phyloP scores from a whole-genome alignment of 2,329 filamentous ascomycete genomes.

The Acarospora socialis region DNA sequence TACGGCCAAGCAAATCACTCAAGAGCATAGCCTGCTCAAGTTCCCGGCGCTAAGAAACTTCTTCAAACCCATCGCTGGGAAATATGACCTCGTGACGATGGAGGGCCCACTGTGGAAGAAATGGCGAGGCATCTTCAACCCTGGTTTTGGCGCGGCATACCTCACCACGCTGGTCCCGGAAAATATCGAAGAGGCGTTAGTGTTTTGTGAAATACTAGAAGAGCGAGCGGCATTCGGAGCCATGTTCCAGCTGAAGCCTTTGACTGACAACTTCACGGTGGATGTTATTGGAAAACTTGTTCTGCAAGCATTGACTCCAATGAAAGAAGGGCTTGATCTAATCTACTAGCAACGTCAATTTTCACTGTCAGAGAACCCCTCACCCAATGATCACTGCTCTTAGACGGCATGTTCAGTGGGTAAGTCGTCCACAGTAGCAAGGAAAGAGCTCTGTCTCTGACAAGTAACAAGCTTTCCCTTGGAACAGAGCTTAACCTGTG shows the following conservation, averaged over 20 bases:
- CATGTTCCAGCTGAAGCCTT: slow-evolving; percentile 1
- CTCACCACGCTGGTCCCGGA: slow-evolving; percentile 2
- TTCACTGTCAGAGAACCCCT: neutral
- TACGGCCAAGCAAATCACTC: slow-evolving; percentile 1
- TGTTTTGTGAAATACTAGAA: slow-evolving; percentile 1
- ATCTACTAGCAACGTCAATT: neutral
- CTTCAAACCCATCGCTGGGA: slow-evolving; percentile 1
- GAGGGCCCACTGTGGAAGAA: slow-evolving; percentile 6
- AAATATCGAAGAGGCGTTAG: slow-evolving; percentile 2
- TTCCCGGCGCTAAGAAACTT: neutral
- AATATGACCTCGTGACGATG: slow-evolving; percentile 1
- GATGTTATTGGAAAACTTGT: slow-evolving; percentile 6
- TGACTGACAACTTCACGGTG: slow-evolving; percentile 1
- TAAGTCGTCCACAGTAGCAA: too few species aligned
- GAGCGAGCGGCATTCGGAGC: neutral
- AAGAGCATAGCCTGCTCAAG: neutral
- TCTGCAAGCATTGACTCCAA: neutral
- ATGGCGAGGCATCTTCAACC: slow-evolving; percentile 6
- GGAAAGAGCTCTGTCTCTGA: too few species aligned
- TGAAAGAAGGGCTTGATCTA: neutral
- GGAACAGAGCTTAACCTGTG: too few species aligned
- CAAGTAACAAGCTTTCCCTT: too few species aligned
- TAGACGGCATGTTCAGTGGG: too few species aligned
- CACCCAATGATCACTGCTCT: too few species aligned
- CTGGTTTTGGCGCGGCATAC: slow-evolving; percentile 2